phyloP scores from a whole-genome alignment of 495 filamentous ascomycete genomes.

The Cairneyella variabilis region DNA sequence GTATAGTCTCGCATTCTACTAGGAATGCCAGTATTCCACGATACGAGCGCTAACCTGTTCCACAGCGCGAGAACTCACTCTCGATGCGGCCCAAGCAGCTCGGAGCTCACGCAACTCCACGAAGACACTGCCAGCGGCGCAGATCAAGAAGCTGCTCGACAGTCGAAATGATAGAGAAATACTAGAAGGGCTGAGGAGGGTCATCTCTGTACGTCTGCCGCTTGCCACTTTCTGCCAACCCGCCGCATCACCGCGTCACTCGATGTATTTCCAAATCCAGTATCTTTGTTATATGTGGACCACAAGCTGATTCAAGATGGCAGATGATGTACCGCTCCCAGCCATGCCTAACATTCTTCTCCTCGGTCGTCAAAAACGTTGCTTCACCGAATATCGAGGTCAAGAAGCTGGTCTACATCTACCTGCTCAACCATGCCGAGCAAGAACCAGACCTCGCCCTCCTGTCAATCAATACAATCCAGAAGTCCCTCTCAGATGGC shows the following conservation, averaged over 20 bases:
- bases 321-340: slow-evolving; percentile 92
- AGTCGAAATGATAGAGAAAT: slow-evolving; percentile 92
- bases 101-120: slow-evolving; percentile 48
- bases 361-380: slow-evolving; percentile 93
- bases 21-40: not conserved
- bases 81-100: slow-evolving; percentile 89
- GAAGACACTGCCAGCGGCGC: slow-evolving; percentile 39
- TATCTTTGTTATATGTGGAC: too few relatives aligned
- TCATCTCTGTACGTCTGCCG: slow-evolving; percentile 68
- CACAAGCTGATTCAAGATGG: too few relatives aligned
- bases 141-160: slow-evolving; percentile 92
- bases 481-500: slow-evolving; percentile 89
- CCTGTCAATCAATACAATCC: slow-evolving; percentile 96
- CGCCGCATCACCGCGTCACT: not conserved
- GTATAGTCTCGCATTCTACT: slow-evolving; percentile 40
- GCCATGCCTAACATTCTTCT: slow-evolving; percentile 83
- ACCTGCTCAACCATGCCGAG: slow-evolving; percentile 92
- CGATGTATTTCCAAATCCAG: not conserved
- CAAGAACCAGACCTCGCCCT: slow-evolving; percentile 91
- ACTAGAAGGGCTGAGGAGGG: slow-evolving; percentile 82
- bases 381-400: slow-evolving; percentile 87
- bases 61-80: slow-evolving; percentile 85
- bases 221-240: not conserved
- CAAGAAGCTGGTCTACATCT: slow-evolving; percentile 97
- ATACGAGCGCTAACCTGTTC: slow-evolving; percentile 7